Percentiles rank a stretch among this genome's conserved stretches.
Conservation (phyloP, 2,329 filamentous ascomycete genomes). For the Hypomyces rosellus region DNA sequence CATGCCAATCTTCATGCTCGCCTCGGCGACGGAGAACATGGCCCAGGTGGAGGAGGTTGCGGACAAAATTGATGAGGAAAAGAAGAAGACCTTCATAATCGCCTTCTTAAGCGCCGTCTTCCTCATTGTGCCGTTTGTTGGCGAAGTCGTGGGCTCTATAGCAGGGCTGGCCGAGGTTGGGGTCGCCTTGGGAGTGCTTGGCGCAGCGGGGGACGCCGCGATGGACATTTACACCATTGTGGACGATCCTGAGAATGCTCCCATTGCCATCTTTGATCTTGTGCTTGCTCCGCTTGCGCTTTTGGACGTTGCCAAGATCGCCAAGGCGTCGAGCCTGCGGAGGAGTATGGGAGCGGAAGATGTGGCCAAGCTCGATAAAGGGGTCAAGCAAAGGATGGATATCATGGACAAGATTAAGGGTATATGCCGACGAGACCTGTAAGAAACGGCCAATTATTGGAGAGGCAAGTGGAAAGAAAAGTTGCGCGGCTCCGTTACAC, state of each 20-base stretch:
- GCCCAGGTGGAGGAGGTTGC: not conserved
- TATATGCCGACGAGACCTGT: not conserved
- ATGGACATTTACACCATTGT: slow-evolving; percentile 1
- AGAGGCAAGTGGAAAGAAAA: too few species aligned
- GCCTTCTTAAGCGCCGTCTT: slow-evolving; percentile 1
- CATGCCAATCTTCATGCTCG: not conserved
- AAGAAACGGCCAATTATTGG: too few species aligned
- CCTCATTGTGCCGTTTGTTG: slow-evolving; percentile 1
- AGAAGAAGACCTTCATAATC: not conserved
- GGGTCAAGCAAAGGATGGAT: not conserved
- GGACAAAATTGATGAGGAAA: not conserved
- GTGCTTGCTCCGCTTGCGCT: not conserved
- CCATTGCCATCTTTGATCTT: not conserved
- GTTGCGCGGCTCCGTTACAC: too few species aligned
- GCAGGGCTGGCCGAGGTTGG: not conserved
- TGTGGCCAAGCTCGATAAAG: not conserved
- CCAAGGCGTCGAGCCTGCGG: not conserved
- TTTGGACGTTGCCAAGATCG: not conserved
- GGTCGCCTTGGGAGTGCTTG: not conserved
- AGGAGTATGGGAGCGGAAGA: slow-evolving; percentile 1
- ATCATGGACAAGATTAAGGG: not conserved
- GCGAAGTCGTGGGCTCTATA: not conserved
- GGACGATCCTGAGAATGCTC: not conserved
- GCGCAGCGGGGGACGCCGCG: not conserved
- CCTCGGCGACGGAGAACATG: not conserved